Evolutionary conservation across 2,329 filamentous ascomycete species (phyloP).

Genomic region (Ophiostoma sp.): DNA sequence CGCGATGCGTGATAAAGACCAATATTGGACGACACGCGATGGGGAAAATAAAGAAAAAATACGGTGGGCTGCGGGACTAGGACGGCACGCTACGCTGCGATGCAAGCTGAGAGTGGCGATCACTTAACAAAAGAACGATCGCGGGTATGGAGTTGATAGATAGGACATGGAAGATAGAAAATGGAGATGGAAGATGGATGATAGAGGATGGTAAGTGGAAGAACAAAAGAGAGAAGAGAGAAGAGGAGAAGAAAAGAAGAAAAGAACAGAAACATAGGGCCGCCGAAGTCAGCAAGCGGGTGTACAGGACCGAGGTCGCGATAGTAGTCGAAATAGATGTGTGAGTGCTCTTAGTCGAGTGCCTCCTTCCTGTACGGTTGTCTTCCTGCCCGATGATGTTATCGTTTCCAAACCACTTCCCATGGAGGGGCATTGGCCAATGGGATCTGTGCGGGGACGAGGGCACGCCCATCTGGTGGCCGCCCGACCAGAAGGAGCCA

Average conservation of each 20-base stretch:
- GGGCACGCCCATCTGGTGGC: not conserved
- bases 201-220: not conserved
- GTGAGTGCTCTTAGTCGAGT: not conserved
- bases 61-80: not conserved
- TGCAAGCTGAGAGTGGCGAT: conserved; percentile 14
- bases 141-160: not conserved
- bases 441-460: conserved; percentile 20
- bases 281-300: not conserved
- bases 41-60: not conserved
- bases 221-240: not conserved
- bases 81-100: conserved; percentile 2
- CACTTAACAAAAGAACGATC: not conserved
- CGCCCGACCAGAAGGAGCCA: not conserved
- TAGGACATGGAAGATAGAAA: not conserved
- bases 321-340: not conserved
- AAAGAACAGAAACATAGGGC: not conserved
- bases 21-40: not conserved
- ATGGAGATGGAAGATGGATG: not conserved
- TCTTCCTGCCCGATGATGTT: conserved; percentile 23
- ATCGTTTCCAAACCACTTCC: conserved; percentile 18
- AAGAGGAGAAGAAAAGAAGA: not conserved
- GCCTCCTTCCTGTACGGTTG: not conserved
- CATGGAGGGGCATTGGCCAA: conserved; percentile 26
- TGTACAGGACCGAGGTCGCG: not conserved
- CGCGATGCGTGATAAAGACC: not conserved